phyloP scores from a whole-genome alignment of 129 eudicot species.

The Escallonia rubra region DNA sequence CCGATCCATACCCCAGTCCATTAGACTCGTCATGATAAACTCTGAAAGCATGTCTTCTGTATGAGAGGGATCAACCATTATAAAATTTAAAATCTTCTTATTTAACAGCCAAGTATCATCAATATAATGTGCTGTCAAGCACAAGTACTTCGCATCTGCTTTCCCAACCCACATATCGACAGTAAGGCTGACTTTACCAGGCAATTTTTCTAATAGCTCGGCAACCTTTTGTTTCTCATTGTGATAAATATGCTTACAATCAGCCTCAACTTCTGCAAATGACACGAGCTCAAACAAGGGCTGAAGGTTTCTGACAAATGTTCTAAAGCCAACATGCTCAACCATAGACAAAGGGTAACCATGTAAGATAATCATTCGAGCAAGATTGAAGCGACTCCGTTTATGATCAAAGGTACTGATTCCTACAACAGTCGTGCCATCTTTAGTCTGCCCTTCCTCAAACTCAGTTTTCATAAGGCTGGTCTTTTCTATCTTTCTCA shows the following conservation, averaged over 20 bases:
- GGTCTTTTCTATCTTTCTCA: slow-evolving; percentile 31
- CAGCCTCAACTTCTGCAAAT: slow-evolving; percentile 58
- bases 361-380: slow-evolving; percentile 90
- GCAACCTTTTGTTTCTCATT: slow-evolving; percentile 76
- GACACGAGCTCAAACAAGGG: slow-evolving; percentile 78
- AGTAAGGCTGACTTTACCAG: slow-evolving; percentile 75
- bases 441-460: slow-evolving; percentile 48
- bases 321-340: slow-evolving; percentile 69
- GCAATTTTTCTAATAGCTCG: slow-evolving; percentile 60
- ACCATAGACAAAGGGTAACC: slow-evolving; percentile 89
- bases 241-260: slow-evolving; percentile 62
- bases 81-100: slow-evolving; percentile 65
- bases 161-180: slow-evolving; percentile 60
- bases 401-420: slow-evolving; percentile 51
- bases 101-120: slow-evolving; percentile 67
- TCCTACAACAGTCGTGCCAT: slow-evolving; percentile 23
- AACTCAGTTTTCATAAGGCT: slow-evolving; percentile 32
- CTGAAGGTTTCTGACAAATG: slow-evolving; percentile 83
- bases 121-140: slow-evolving; percentile 77
- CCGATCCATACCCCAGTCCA: slow-evolving; percentile 93
- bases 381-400: slow-evolving; percentile 73
- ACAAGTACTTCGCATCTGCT: slow-evolving; percentile 50
- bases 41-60: slow-evolving; percentile 66
- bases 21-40: slow-evolving; percentile 56
- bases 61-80: slow-evolving; percentile 59